Evolutionary conservation across 805 yeast species (phyloP).

Genomic region (Metschnikowia noctiluminum): DNA sequence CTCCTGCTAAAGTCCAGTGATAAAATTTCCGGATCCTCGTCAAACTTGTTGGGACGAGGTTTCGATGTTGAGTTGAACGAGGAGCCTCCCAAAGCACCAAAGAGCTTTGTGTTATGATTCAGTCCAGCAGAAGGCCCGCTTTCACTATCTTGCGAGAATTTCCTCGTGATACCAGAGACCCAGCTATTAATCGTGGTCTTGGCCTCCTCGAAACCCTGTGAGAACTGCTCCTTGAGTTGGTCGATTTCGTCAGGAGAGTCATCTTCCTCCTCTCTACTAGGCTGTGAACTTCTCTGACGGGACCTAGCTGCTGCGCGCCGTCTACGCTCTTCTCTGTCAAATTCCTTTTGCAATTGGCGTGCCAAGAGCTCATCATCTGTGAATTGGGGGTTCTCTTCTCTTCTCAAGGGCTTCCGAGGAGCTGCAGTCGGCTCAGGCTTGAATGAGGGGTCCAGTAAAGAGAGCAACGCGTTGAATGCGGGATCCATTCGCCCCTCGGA

Average conservation of each 20-base stretch:
- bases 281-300: slow-evolving; percentile 18
- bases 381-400: slow-evolving; percentile 24
- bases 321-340: slow-evolving; percentile 41
- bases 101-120: slow-evolving; percentile 30
- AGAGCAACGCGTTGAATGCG: slow-evolving; percentile 85
- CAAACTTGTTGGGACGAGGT: slow-evolving; percentile 32
- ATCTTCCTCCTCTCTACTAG: slow-evolving; percentile 16
- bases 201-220: slow-evolving; percentile 79
- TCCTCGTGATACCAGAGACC: slow-evolving; percentile 67
- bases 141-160: slow-evolving; percentile 28
- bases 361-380: slow-evolving; percentile 80
- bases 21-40: slow-evolving; percentile 55
- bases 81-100: slow-evolving; percentile 47
- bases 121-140: slow-evolving; percentile 8
- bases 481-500: slow-evolving; percentile 76
- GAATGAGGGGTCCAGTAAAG: slow-evolving; percentile 67
- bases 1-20: slow-evolving; percentile 46
- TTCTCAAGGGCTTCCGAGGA: slow-evolving; percentile 1
- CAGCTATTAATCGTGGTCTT: slow-evolving; percentile 71
- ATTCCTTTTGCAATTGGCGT: slow-evolving; percentile 69
- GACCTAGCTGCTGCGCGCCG: slow-evolving; percentile 17
- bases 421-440: slow-evolving; percentile 46
- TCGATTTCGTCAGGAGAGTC: slow-evolving; percentile 60
- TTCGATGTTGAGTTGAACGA: slow-evolving; percentile 26
- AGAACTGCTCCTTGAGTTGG: slow-evolving; percentile 62